These are phyloP conservation scores for Starmerella floricola DNA, from an alignment of 805 yeast species.

Conservation along the genomic window DNA sequence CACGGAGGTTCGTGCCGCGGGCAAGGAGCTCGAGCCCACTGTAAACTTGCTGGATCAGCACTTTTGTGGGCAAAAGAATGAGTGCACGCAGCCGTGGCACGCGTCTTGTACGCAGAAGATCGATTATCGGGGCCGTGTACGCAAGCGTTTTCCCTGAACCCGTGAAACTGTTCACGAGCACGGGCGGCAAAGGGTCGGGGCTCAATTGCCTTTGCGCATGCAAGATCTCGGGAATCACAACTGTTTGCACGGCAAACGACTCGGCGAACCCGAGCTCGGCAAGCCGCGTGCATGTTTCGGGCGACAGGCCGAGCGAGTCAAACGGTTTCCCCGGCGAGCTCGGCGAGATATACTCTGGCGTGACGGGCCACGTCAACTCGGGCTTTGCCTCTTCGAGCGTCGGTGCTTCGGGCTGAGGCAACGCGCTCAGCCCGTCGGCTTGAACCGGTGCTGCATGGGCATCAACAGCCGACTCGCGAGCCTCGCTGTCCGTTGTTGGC, in stretches of 20 bases:
- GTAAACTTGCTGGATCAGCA: constrained; percentile 72
- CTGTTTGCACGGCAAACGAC: constrained; percentile 70
- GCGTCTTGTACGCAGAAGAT: constrained; percentile 44
- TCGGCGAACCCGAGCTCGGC: constrained; percentile 34
- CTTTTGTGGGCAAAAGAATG: constrained; percentile 79
- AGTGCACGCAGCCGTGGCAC: constrained; percentile 68
- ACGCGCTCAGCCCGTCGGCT: constrained; percentile 42
- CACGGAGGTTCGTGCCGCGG: constrained; percentile 54
- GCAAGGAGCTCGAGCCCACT: constrained; percentile 47
- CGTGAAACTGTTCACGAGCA: constrained; percentile 84
- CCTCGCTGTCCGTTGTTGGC: too few relatives aligned
- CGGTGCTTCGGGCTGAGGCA: constrained; percentile 64
- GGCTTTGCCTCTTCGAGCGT: constrained; percentile 27
- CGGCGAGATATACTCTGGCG: constrained; percentile 48
- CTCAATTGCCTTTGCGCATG: constrained; percentile 29
- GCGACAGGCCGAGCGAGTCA: constrained; percentile 35
- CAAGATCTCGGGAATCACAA: constrained; percentile 48
- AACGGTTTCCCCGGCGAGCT: constrained; percentile 36
- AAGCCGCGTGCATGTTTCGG: constrained; percentile 38
- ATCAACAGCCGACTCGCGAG: too few relatives aligned
- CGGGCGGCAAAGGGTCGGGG: constrained; percentile 38
- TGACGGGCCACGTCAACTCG: constrained; percentile 52
- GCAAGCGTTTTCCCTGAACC: constrained; percentile 95
- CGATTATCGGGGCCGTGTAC: constrained; percentile 71
- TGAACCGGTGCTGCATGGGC: too few relatives aligned